These are phyloP conservation scores for Grifola frondosa DNA, from an alignment of 1,284 basidiomycete species.

Conservation along the genomic window DNA sequence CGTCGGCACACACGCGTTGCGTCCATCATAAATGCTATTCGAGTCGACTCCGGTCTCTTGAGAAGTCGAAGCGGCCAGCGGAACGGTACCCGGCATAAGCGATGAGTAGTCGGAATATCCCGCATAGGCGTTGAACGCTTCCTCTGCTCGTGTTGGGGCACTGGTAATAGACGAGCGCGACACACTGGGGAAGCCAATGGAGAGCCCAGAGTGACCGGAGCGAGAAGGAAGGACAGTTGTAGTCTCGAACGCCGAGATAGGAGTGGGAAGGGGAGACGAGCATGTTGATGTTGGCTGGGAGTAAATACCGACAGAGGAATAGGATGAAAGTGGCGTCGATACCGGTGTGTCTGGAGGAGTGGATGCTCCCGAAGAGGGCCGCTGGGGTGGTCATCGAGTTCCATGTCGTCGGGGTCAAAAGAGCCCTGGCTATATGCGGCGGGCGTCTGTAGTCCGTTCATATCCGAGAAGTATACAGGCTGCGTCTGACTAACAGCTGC, in stretches of 20 bases:
- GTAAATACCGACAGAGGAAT: slow-evolving; percentile 43
- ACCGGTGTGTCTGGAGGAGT: slow-evolving; percentile 40
- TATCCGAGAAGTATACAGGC: slow-evolving; percentile 27
- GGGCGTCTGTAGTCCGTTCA: slow-evolving; percentile 21
- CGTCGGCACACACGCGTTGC: slow-evolving; percentile 58
- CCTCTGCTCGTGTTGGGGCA: slow-evolving; percentile 21
- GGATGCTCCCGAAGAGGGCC: slow-evolving; percentile 36
- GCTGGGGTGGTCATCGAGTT: slow-evolving; percentile 58
- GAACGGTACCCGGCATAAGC: slow-evolving; percentile 56
- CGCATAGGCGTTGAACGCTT: slow-evolving; percentile 41
- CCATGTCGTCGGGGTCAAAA: slow-evolving; percentile 80
- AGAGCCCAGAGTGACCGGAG: slow-evolving; percentile 20
- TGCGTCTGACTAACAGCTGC: slow-evolving; percentile 39
- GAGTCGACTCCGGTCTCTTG: slow-evolving; percentile 28
- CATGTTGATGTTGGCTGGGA: slow-evolving; percentile 22
- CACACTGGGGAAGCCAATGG: slow-evolving; percentile 23
- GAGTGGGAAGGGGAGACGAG: slow-evolving; percentile 29
- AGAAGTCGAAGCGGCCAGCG: slow-evolving; percentile 31
- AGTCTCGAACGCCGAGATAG: slow-evolving; percentile 49
- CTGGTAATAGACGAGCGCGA: slow-evolving; percentile 18
- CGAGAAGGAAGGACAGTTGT: slow-evolving; percentile 46
- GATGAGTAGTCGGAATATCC: slow-evolving; percentile 66
- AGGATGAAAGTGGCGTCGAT: slow-evolving; percentile 43
- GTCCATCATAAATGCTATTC: slow-evolving; percentile 32
- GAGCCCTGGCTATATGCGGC: slow-evolving; percentile 34